phyloP scores from a whole-genome alignment of 768 basidiomycete species.

The Suillus decipiens region DNA sequence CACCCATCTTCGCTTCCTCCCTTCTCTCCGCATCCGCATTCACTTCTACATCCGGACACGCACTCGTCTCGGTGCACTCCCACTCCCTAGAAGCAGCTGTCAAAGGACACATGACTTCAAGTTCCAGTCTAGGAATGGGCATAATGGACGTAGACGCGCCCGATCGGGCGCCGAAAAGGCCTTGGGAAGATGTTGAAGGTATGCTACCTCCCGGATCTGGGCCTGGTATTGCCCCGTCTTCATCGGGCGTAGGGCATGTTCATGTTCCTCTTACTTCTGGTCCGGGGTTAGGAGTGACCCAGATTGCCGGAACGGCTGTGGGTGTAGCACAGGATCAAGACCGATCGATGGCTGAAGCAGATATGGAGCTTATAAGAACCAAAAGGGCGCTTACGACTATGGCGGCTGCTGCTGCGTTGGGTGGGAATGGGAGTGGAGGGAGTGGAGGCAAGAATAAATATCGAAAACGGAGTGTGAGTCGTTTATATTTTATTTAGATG shows the following conservation, averaged over 20 bases:
- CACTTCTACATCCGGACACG: conserved; percentile 6
- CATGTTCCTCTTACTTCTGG: not conserved
- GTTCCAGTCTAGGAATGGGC: conserved; percentile 8
- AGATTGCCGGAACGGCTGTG: conserved; percentile 7
- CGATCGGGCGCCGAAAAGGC: conserved; percentile 71
- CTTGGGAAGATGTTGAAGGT: conserved; percentile 67
- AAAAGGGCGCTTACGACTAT: conserved; percentile 75
- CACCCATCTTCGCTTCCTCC: conserved; percentile 19
- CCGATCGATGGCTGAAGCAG: conserved; percentile 72
- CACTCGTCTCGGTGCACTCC: conserved; percentile 15
- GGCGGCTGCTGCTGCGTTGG: conserved; percentile 49
- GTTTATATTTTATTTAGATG: conserved; percentile 9
- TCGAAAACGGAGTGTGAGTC: conserved; percentile 80
- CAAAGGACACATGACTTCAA: not conserved
- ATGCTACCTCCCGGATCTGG: conserved; percentile 22
- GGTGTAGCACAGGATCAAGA: conserved; percentile 31
- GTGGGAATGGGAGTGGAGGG: conserved; percentile 34
- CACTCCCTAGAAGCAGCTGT: conserved; percentile 1
- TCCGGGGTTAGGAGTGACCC: not conserved
- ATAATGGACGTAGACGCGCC: conserved; percentile 33
- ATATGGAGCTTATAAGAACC: conserved; percentile 82
- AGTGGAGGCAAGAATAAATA: conserved; percentile 68
- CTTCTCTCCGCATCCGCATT: conserved; percentile 17
- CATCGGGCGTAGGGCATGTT: not conserved
- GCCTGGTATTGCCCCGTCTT: not conserved